Percentiles rank a stretch among this genome's conserved stretches.
These are phyloP conservation scores for Scalesia atractyloides DNA, from an alignment of 129 eudicot genomes.

Conservation along the genomic window DNA sequence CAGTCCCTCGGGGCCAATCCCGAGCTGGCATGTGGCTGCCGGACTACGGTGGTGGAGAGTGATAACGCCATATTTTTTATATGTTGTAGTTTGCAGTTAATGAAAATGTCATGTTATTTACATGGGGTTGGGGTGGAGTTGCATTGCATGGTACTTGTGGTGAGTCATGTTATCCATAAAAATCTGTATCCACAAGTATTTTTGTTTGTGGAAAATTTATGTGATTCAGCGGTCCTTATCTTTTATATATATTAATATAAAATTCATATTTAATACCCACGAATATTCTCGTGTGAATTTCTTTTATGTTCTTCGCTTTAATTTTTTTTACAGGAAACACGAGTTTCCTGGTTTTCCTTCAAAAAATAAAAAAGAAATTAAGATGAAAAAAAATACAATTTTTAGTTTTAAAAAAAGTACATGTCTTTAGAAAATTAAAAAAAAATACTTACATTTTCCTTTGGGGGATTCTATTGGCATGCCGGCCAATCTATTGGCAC, in stretches of 20 bases:
- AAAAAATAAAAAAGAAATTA: no score
- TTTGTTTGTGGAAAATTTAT: conserved; percentile 6
- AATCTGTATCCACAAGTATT: conserved; percentile 36
- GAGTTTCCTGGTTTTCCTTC: no score
- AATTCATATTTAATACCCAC: background rate
- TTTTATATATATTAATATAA: background rate
- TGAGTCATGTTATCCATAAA: conserved; percentile 33
- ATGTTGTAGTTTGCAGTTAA: background rate
- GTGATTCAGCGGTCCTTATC: conserved; percentile 37
- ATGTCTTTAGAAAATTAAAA: no score
- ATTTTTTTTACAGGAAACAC: background rate
- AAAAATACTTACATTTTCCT: no score
- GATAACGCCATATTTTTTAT: conserved; percentile 48
- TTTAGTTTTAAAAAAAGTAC: no score
- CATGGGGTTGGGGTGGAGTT: conserved; percentile 20
- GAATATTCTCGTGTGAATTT: conserved; percentile 26
- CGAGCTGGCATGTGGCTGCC: conserved; percentile 42
- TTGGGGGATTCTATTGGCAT: no score
- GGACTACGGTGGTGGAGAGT: conserved; percentile 48
- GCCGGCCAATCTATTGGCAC: no score
- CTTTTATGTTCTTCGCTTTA: background rate
- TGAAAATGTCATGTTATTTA: conserved; percentile 15
- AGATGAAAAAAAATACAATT: no score
- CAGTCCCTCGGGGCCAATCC: conserved; percentile 41
- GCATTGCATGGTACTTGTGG: conserved; percentile 57